phyloP scores from a whole-genome alignment of 2,329 filamentous ascomycete genomes.

The Fusarium cyanostomum region DNA sequence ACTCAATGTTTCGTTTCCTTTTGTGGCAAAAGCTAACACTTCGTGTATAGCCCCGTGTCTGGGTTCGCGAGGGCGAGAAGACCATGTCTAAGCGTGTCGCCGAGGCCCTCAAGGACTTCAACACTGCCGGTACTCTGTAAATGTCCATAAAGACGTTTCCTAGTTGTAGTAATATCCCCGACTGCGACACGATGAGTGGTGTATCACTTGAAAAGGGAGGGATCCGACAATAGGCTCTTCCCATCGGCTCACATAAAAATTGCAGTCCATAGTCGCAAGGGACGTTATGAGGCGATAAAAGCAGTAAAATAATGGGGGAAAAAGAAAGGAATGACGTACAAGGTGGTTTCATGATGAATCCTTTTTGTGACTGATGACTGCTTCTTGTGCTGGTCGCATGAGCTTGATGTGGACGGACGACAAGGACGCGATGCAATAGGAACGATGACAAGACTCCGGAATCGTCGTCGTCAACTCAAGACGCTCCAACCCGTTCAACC shows the following conservation, averaged over 20 bases:
- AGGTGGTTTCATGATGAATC: not conserved
- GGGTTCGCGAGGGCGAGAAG: slow-evolving; percentile 98
- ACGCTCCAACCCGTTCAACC: slow-evolving; percentile 6
- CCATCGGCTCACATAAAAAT: slow-evolving; percentile 23
- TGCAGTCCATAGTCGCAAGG: slow-evolving; percentile 29
- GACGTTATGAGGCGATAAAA: slow-evolving; percentile 35
- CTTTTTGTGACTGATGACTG: not conserved
- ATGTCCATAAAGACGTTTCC: slow-evolving; percentile 10
- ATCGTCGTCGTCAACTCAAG: not conserved
- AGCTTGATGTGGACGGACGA: too few species aligned
- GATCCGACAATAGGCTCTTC: slow-evolving; percentile 7
- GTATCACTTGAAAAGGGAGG: slow-evolving; percentile 28
- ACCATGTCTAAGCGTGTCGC: slow-evolving; percentile 86
- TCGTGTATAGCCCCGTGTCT: slow-evolving; percentile 78
- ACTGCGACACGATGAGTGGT: slow-evolving; percentile 26
- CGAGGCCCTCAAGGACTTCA: slow-evolving; percentile 91
- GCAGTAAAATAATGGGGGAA: slow-evolving; percentile 38
- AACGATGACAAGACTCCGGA: too few species aligned
- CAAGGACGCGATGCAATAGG: not conserved
- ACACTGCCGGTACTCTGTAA: slow-evolving; percentile 57
- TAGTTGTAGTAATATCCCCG: slow-evolving; percentile 31
- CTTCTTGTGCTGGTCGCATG: too few species aligned
- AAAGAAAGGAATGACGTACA: slow-evolving; percentile 34
- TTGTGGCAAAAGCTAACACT: slow-evolving; percentile 8
- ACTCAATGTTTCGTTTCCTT: not conserved